Percentiles rank a stretch among this genome's conserved stretches.
Evolutionary conservation across 129 eudicot genomes (phyloP).

Genomic region (Solidago caesia): DNA sequence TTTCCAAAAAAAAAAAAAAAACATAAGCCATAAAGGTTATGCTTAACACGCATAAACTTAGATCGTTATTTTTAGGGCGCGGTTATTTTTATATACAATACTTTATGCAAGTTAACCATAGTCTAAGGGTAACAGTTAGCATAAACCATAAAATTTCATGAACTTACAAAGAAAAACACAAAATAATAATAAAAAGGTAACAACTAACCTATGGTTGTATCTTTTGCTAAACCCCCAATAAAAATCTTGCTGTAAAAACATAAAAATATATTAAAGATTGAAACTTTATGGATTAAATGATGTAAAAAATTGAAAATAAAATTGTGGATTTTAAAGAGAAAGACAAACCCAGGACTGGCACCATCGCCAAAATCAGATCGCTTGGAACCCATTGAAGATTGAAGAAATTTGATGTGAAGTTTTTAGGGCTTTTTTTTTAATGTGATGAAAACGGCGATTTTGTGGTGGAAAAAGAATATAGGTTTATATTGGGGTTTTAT

Average conservation of each 20-base stretch:
- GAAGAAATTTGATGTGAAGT: not conserved
- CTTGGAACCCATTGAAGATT: slow-evolving; percentile 63
- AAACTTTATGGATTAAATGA: not conserved
- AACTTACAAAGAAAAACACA: not conserved
- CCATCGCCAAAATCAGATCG: slow-evolving; percentile 71
- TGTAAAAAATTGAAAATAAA: not conserved
- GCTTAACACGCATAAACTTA: too few species aligned
- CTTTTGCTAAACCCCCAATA: slow-evolving; percentile 85
- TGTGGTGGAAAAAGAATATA: not conserved
- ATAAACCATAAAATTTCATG: not conserved
- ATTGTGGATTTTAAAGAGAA: not conserved
- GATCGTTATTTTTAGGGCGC: too few species aligned
- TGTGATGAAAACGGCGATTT: too few species aligned
- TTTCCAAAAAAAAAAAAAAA: too few species aligned
- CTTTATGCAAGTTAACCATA: too few species aligned
- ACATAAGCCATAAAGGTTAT: too few species aligned
- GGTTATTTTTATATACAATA: too few species aligned
- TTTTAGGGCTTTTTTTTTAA: not conserved
- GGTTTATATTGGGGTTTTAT: not conserved
- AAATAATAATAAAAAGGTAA: not conserved
- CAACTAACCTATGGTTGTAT: slow-evolving; percentile 63
- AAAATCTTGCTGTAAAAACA: slow-evolving; percentile 68
- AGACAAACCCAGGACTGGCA: slow-evolving; percentile 88
- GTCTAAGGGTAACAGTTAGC: too few species aligned
- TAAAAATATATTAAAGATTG: not conserved